phyloP scores from a whole-genome alignment of 495 filamentous ascomycete genomes.

The Gamarada debralockiae region DNA sequence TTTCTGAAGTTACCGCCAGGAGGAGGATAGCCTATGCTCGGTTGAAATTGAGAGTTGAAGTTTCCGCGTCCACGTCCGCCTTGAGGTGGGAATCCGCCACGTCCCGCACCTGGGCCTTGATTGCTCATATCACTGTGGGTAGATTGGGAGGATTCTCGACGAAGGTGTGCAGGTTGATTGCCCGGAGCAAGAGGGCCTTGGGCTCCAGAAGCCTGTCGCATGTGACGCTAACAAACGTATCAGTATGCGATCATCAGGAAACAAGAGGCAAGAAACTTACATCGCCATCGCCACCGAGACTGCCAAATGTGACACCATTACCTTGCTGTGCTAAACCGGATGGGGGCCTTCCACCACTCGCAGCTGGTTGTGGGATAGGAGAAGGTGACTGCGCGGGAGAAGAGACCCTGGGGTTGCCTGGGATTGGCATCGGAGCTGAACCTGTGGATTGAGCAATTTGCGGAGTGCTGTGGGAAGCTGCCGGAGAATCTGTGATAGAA shows the following conservation, averaged over 20 bases:
- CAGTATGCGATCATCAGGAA: conserved; percentile 3
- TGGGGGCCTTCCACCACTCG: conserved; percentile 80
- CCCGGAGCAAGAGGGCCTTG: conserved; percentile 56
- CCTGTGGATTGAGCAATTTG: conserved; percentile 39
- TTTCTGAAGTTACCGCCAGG: conserved; percentile 51
- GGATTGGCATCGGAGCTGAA: conserved; percentile 63
- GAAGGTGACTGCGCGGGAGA: conserved; percentile 78
- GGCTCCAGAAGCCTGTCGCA: conserved; percentile 54
- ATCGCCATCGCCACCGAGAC: conserved; percentile 68
- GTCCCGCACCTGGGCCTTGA: conserved; percentile 50
- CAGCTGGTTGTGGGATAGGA: conserved; percentile 82
- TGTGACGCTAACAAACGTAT: conserved; percentile 42
- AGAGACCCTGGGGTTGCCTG: conserved; percentile 54
- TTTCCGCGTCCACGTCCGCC: conserved; percentile 64
- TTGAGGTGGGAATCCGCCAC: conserved; percentile 41
- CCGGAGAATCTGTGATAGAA: conserved; percentile 67
- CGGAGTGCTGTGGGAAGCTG: conserved; percentile 56
- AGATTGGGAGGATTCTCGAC: conserved; percentile 79
- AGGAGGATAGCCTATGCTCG: conserved; percentile 60
- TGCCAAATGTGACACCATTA: conserved; percentile 73
- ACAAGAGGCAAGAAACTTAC: conserved; percentile 46
- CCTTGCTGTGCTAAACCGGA: conserved; percentile 62
- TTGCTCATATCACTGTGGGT: conserved; percentile 72
- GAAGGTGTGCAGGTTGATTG: conserved; percentile 56
- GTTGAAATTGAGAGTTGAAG: conserved; percentile 56